These are phyloP conservation scores for Eucalyptus fibrosa DNA, from an alignment of 345 rosid genomes.

Conservation along the genomic window DNA sequence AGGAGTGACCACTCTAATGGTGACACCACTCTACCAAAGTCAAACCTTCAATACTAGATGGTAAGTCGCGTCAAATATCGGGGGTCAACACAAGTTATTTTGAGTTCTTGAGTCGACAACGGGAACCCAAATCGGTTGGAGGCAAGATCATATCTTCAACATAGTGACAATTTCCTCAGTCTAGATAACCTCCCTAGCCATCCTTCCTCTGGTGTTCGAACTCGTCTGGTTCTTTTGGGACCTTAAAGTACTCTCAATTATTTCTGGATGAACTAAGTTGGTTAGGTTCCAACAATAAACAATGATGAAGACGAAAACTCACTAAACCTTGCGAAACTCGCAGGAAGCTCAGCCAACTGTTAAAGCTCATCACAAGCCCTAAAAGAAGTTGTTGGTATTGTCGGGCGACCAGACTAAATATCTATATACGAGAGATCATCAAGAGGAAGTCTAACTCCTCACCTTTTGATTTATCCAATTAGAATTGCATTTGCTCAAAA, in stretches of 20 bases:
- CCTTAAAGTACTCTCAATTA: background rate
- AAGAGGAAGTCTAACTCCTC: background rate
- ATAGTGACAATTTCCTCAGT: background rate
- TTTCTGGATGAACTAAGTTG: background rate
- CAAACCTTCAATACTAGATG: background rate
- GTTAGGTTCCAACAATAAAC: background rate
- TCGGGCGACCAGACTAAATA: too few species aligned
- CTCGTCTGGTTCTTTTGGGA: background rate
- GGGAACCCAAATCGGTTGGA: background rate
- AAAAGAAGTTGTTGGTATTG: background rate
- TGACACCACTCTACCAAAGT: background rate
- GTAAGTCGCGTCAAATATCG: background rate
- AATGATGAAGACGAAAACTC: background rate
- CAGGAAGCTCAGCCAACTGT: background rate
- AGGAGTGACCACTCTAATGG: background rate
- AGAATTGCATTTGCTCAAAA: background rate
- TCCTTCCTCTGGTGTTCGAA: background rate
- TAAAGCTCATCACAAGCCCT: background rate
- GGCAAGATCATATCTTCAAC: background rate
- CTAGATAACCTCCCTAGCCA: background rate
- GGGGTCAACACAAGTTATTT: background rate
- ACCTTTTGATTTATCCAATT: background rate
- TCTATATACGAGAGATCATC: background rate
- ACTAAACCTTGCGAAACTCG: background rate
- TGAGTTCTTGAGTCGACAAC: background rate